These are phyloP conservation scores for Lactifluus piperatus DNA, from an alignment of 768 basidiomycete genomes.

Conservation along the genomic window DNA sequence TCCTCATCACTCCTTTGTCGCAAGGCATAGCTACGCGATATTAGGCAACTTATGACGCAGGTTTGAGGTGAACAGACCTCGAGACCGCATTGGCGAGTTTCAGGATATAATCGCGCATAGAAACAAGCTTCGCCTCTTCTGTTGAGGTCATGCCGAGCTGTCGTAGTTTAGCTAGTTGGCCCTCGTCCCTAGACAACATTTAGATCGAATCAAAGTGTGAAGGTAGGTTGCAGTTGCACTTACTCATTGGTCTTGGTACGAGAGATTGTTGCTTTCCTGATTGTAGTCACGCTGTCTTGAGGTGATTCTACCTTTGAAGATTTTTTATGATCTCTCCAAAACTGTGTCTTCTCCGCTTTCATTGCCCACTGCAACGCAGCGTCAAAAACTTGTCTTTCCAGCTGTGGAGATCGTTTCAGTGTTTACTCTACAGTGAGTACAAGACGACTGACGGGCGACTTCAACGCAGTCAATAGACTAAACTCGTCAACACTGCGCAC, in stretches of 20 bases:
- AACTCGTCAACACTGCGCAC: conserved; percentile 64
- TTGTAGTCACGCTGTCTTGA: conserved; percentile 58
- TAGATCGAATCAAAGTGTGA: background rate
- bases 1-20: conserved; percentile 57
- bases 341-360: conserved; percentile 68
- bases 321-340: conserved; percentile 60
- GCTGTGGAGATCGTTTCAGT: conserved; percentile 25
- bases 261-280: conserved; percentile 44
- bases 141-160: conserved; percentile 76
- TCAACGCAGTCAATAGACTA: conserved; percentile 65
- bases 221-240: no score
- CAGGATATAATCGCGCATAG: conserved; percentile 81
- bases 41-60: background rate
- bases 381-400: conserved; percentile 70
- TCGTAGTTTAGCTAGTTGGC: conserved; percentile 66
- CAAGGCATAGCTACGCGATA: conserved; percentile 50
- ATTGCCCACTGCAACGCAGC: conserved; percentile 84
- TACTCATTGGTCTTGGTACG: conserved; percentile 71
- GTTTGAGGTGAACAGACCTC: conserved; percentile 34
- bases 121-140: conserved; percentile 81
- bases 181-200: conserved; percentile 54
- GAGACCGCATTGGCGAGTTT: conserved; percentile 75
- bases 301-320: conserved; percentile 53
- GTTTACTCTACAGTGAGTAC: background rate
- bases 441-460: conserved; percentile 55